These are phyloP conservation scores for Pythium sp. DNA, from an alignment of 352 stramenopile genomes.

Conservation along the genomic window DNA sequence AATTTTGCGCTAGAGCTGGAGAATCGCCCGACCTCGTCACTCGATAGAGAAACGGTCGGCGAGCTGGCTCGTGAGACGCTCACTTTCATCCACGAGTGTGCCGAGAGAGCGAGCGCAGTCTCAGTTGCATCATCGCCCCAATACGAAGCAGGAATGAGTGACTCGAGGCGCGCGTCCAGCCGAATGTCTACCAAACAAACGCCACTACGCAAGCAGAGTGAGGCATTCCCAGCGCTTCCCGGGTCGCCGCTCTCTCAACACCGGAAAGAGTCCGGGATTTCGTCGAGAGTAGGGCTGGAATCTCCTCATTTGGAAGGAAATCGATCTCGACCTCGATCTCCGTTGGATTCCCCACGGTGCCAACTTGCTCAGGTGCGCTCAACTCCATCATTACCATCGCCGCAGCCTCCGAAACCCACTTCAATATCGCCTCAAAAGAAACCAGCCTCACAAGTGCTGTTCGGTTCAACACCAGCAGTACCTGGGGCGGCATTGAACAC, in stretches of 20 bases:
- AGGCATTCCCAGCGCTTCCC: constrained; percentile 6
- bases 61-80: constrained; percentile 65
- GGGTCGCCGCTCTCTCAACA: not conserved
- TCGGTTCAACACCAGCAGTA: not conserved
- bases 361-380: constrained; percentile 14
- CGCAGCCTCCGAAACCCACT: not conserved
- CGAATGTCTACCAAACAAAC: not conserved
- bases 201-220: not conserved
- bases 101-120: not conserved
- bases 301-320: not conserved
- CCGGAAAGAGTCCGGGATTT: not conserved
- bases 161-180: not conserved
- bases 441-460: not conserved
- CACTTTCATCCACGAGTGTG: constrained; percentile 41
- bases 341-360: not conserved
- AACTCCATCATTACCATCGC: constrained; percentile 7
- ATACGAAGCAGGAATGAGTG: not conserved
- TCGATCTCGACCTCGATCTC: not conserved
- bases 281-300: not conserved
- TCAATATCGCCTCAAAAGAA: constrained; percentile 2
- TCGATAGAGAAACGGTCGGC: constrained; percentile 50
- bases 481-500: not conserved
- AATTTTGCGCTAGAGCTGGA: constrained; percentile 60
- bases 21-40: constrained; percentile 23
- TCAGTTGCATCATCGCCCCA: not conserved